Conservation (phyloP, 2,329 filamentous ascomycete species). For the Botrytis paeoniae region DNA sequence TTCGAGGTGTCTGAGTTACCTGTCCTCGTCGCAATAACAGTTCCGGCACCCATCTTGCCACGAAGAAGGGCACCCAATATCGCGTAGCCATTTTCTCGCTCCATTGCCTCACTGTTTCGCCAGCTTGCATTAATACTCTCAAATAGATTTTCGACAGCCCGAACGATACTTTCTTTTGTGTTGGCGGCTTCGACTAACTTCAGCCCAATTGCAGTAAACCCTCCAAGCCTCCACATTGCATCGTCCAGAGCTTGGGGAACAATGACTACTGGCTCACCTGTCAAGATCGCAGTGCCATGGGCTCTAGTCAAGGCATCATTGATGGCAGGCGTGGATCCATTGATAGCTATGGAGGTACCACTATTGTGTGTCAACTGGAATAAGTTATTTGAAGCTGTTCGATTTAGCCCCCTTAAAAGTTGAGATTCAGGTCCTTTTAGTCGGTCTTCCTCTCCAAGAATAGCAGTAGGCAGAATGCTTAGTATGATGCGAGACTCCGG, state of each 20-base stretch:
- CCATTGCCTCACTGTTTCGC: conserved; percentile 98
- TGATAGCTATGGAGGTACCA: conserved; percentile 78
- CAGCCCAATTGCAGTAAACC: conserved; percentile 79
- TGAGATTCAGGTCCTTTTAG: conserved; percentile 70
- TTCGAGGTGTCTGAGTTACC: conserved; percentile 34
- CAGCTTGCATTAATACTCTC: conserved; percentile 85
- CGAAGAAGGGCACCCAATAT: conserved; percentile 80
- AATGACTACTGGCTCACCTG: conserved; percentile 77
- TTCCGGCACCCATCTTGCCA: conserved; percentile 67
- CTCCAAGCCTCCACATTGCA: conserved; percentile 88
- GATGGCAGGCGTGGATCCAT: conserved; percentile 80
- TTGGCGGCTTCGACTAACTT: conserved; percentile 78
- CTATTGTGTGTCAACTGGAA: conserved; percentile 68
- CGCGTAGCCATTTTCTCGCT: conserved; percentile 89
- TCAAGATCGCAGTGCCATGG: conserved; percentile 77
- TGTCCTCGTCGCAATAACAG: conserved; percentile 39
- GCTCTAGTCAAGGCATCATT: conserved; percentile 82
- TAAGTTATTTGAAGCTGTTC: conserved; percentile 64
- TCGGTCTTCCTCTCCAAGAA: conserved; percentile 77
- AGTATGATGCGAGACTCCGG: conserved; percentile 79
- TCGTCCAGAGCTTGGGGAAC: conserved; percentile 85
- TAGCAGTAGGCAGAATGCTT: conserved; percentile 75
- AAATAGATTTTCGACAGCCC: conserved; percentile 80
- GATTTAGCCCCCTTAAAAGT: conserved; percentile 73
- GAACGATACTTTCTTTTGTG: conserved; percentile 66